Conservation (phyloP, 2,329 filamentous ascomycete genomes). For the Sordariomycetes sp. region DNA sequence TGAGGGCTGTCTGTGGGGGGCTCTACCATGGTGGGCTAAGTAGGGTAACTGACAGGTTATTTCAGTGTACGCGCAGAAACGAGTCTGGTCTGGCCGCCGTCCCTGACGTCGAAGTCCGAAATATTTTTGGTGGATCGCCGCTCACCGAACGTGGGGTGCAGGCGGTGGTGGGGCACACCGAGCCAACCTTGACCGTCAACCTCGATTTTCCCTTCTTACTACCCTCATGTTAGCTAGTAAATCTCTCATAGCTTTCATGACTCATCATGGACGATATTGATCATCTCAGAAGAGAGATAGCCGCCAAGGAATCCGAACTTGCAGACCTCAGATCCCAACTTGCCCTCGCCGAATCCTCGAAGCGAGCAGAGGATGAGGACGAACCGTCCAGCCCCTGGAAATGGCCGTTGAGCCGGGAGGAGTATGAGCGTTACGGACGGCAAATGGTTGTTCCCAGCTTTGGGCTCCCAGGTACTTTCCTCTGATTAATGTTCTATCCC, state of each 20-base stretch:
- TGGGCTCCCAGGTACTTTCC: conserved; percentile 56
- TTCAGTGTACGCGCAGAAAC: too few species aligned
- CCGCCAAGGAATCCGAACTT: conserved; percentile 37
- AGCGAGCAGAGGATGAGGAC: conserved; percentile 6
- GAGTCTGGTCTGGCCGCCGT: not conserved
- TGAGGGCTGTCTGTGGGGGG: too few species aligned
- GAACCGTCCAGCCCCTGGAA: conserved; percentile 30
- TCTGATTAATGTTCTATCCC: too few species aligned
- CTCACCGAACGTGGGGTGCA: not conserved
- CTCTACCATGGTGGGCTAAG: not conserved
- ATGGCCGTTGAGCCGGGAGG: conserved; percentile 63
- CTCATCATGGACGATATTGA: conserved; percentile 27
- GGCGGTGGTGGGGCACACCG: not conserved
- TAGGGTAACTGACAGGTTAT: too few species aligned
- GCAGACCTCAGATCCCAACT: conserved; percentile 34
- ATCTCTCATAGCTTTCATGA: not conserved
- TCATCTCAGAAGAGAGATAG: conserved; percentile 36
- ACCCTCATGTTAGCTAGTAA: not conserved
- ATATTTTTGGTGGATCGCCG: conserved; percentile 3
- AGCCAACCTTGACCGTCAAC: too few species aligned
- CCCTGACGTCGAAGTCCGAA: not conserved
- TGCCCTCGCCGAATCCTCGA: conserved; percentile 24
- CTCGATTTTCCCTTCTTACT: too few species aligned
- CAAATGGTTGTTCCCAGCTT: conserved; percentile 84
- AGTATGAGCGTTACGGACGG: conserved; percentile 81